A percentile compares a stretch with the other conserved stretches of the same genome.
These are phyloP conservation scores for Zygoascus meyerae DNA, from an alignment of 1,139 yeast species.

Conservation along the genomic window DNA sequence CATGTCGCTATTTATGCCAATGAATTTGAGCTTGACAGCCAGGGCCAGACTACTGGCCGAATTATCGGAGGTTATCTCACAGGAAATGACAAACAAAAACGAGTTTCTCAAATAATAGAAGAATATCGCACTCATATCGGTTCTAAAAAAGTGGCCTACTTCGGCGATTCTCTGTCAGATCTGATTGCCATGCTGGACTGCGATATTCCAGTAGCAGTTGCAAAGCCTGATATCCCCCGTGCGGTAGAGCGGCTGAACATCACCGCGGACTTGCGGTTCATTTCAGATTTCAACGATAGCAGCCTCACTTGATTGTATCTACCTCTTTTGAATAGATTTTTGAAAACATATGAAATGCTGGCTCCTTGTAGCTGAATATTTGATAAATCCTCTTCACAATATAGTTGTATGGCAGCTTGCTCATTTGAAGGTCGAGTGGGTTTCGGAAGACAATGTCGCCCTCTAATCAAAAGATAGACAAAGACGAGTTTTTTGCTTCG, in stretches of 20 bases:
- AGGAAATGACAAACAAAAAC: slow-evolving; percentile 39
- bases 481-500: slow-evolving; percentile 15
- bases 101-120: slow-evolving; percentile 27
- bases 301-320: background rate
- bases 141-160: slow-evolving; percentile 37
- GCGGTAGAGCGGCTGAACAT: slow-evolving; percentile 16
- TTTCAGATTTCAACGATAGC: background rate
- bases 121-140: slow-evolving; percentile 14
- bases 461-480: slow-evolving; percentile 7
- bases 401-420: too few relatives aligned
- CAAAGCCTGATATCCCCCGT: slow-evolving; percentile 16
- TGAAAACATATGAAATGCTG: too few relatives aligned
- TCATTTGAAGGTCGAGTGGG: background rate
- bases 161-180: slow-evolving; percentile 68
- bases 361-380: too few relatives aligned
- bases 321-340: background rate
- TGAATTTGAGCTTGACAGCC: slow-evolving; percentile 42
- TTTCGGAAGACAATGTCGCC: background rate
- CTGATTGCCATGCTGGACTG: slow-evolving; percentile 48
- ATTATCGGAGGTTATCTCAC: slow-evolving; percentile 23
- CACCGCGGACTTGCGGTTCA: background rate
- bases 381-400: too few relatives aligned
- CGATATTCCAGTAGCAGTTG: slow-evolving; percentile 46
- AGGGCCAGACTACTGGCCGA: slow-evolving; percentile 40
- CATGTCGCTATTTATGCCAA: slow-evolving; percentile 33